Conservation (phyloP, 768 basidiomycete species). For the Amanita thiersii region DNA sequence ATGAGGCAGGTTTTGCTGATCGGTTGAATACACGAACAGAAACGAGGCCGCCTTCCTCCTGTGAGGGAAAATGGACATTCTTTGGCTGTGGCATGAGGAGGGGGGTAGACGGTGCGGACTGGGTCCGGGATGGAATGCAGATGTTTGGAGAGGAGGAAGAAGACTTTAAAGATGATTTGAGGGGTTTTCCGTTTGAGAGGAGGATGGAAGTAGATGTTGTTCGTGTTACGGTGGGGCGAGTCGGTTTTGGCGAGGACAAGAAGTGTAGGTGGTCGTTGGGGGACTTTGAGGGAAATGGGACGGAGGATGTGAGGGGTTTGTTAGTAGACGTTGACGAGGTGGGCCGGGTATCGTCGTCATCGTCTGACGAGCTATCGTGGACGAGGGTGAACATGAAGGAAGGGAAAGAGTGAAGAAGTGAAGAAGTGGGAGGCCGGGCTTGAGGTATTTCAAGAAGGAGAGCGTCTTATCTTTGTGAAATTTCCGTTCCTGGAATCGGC, state of each 20-base stretch:
- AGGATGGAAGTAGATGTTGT: conserved; percentile 35
- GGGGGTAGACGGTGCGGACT: conserved; percentile 58
- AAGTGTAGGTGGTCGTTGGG: no score
- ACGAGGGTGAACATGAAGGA: no score
- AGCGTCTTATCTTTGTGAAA: no score
- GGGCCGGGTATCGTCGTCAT: no score
- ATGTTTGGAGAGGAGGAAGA: conserved; percentile 44
- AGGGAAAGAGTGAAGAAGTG: no score
- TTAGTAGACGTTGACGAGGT: no score
- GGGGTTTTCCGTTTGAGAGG: conserved; percentile 73
- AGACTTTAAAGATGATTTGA: conserved; percentile 78
- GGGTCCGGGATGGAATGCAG: conserved; percentile 27
- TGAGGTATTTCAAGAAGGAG: no score
- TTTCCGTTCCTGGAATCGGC: no score
- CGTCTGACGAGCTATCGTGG: no score
- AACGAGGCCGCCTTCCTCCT: conserved; percentile 49
- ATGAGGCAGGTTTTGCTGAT: conserved; percentile 62
- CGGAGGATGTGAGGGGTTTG: no score
- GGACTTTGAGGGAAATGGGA: conserved; percentile 14
- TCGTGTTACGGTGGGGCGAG: conserved; percentile 26
- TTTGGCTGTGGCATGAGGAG: conserved; percentile 38
- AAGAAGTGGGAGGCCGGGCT: no score
- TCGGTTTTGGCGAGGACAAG: no score
- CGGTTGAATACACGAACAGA: conserved; percentile 56
- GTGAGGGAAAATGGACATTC: conserved; percentile 82